Base-by-base conservation (phyloP, 2,329 filamentous ascomycete genomes). In the Parasarocladium wereldwijsianum region DNA sequence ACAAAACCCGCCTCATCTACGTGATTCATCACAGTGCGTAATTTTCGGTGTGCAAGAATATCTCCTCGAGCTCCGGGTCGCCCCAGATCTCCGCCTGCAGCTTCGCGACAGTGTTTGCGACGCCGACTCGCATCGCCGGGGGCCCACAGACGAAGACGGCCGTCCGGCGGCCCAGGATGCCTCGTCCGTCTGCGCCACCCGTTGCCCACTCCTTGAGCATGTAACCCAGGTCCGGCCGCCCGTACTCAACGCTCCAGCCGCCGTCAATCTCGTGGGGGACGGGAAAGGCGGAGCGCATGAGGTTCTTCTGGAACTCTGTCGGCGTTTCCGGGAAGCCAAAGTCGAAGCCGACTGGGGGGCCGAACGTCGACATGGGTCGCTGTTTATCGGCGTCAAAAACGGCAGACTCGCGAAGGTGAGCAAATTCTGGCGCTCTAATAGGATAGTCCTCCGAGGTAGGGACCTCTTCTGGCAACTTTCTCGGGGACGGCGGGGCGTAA, bases 101-200 rank as follows among this genome's bases (percentile, higher is more conserved):
- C 34, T 68, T 60, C 3, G 87, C 87, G 15, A 93, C 83, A 1
- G 82, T 80, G 40, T 73, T 81, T n/a, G 81, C 76, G 11, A 94
- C 86, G 40, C 85, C 84, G 9, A 86, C 73, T 38, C 87, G 63
- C 85, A 94, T 92, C 34, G 72, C 64, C 2, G 83, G 73, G 12
- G 87, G 87, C 0, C 87, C 87, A 46, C 87, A 96, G 10, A 96
- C 86, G 50, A 92, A 93, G 5, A 94, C 82, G 40, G 84, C 87
- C 3, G 83, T 85, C 34, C 84, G 62, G 25, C 79, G 64, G 2
- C 87, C 86, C 34, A 92, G 77, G 33, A 77, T 73, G 1, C 74
- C 74, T 26, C 71, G 58, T 3, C 74, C 71, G 38, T 77, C 70
- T 1, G 59, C 40, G 31, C 75, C 76, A n/a, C 75, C 77, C 14